Base-by-base conservation (phyloP, 805 yeast species). In the Candida montana region DNA sequence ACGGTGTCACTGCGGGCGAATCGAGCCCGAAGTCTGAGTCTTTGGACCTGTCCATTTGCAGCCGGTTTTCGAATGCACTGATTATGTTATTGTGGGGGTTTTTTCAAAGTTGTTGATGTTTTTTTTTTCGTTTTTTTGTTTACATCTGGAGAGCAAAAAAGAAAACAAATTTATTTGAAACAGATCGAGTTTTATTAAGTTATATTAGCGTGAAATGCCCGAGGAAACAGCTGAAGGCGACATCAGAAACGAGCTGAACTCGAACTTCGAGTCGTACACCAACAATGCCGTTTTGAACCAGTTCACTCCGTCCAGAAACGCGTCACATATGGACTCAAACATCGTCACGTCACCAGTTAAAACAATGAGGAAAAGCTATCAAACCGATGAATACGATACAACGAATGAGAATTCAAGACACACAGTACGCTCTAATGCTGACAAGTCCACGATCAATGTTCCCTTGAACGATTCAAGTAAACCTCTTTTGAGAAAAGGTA, bases 261-360 rank as follows among this genome's bases (percentile, higher is more conserved):
- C 24, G n/a, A 48, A 48, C 26, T 40, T 48, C n/a, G 38, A 53
- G 36, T 39, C 49, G 10, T 54, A 54, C 39, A 44, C 53, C 26
- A 43, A 40, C 17, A 54, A 53, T 29, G 6, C 38, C 1, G 37
- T 45, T 12, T 44, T 54, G 19, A 53, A 54, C 37, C 49, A 50
- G 32, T 42, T 54, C 23, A 54, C 58, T 1, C 58, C 58, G 1
- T 40, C 30, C 27, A 42, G 39, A 37, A 30, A 34, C 31, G 9
- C 23, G 8, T 30, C 41, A 8, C 49, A 47, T 18, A 39, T 44
- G 31, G 58, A 51, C 33, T 47, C 55, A 19, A 47, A 47, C 31
- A 49, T 53, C 10, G 45, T 47, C 6, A 50, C 55, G 2, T 53
- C 59, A 1, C 59, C 59, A 5, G 46, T 55, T 5, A 55, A 52